Percentiles rank a stretch among this genome's conserved stretches.
Evolutionary conservation across 139 green algal species (phyloP).

Genomic region (Chara braunii): DNA sequence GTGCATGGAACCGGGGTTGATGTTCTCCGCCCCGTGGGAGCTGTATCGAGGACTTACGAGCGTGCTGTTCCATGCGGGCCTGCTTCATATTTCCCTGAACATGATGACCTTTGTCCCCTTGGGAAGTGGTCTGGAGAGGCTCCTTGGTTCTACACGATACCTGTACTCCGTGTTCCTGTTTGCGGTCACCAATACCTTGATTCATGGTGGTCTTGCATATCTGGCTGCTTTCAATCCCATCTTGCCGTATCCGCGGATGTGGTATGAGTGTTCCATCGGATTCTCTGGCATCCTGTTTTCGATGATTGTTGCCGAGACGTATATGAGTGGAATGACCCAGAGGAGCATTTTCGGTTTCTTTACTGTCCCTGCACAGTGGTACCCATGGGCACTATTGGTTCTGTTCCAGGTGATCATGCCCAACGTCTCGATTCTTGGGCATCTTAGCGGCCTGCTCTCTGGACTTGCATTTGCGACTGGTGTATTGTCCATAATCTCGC

Average conservation of each 20-base stretch:
- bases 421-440: conserved; percentile 56
- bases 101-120: conserved; percentile 71
- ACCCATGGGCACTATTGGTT: conserved; percentile 61
- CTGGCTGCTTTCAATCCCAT: neutral
- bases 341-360: conserved; percentile 62
- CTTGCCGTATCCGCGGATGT: neutral
- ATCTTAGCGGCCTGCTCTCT: conserved; percentile 57
- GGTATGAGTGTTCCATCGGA: conserved; percentile 55
- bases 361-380: conserved; percentile 48
- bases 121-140: conserved; percentile 47
- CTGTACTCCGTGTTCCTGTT: conserved; percentile 46
- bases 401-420: conserved; percentile 70
- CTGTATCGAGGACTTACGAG: conserved; percentile 44
- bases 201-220: conserved; percentile 9
- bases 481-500: no score
- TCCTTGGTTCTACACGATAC: conserved; percentile 45
- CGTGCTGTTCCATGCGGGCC: conserved; percentile 51
- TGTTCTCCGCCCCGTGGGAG: no score
- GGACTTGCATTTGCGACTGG: conserved; percentile 2
- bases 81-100: conserved; percentile 70
- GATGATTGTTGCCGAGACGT: conserved; percentile 58
- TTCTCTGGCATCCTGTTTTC: conserved; percentile 68
- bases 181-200: conserved; percentile 12
- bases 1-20: no score
- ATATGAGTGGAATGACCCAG: conserved; percentile 8